A percentile compares a stretch with the other conserved stretches of the same genome.
phyloP scores from a whole-genome alignment of 1,139 yeast species.

The Candida pseudoviswanathii region DNA sequence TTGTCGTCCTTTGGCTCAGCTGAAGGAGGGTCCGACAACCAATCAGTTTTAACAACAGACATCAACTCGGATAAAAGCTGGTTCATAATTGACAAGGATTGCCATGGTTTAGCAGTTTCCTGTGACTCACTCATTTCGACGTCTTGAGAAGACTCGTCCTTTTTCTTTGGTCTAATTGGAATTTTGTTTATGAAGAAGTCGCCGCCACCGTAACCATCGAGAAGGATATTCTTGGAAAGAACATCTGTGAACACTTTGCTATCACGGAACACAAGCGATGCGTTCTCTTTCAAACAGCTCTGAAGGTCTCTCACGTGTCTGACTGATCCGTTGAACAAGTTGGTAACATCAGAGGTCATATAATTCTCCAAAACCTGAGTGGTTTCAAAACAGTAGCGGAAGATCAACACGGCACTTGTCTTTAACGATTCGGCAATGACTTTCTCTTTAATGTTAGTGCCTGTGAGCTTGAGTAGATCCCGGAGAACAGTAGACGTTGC shows the following conservation, averaged over 20 bases:
- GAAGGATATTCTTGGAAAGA: constrained; percentile 49
- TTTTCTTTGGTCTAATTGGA: constrained; percentile 20
- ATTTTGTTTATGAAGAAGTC: constrained; percentile 20
- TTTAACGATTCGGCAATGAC: constrained; percentile 15
- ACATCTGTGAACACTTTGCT: constrained; percentile 58
- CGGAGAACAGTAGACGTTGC: constrained; percentile 41
- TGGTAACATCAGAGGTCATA: constrained; percentile 51
- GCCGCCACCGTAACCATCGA: constrained; percentile 48
- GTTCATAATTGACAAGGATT: constrained; percentile 63
- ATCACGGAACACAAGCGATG: constrained; percentile 60
- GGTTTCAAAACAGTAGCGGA: constrained; percentile 74
- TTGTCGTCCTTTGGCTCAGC: constrained; percentile 19
- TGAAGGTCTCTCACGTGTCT: constrained; percentile 48
- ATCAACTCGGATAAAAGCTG: constrained; percentile 65
- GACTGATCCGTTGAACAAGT: constrained; percentile 28
- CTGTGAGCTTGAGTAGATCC: constrained; percentile 18
- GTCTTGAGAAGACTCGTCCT: constrained; percentile 25
- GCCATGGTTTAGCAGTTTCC: constrained; percentile 15
- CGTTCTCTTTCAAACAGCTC: constrained; percentile 54
- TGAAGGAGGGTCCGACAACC: constrained; percentile 40
- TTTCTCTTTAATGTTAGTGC: constrained; percentile 9
- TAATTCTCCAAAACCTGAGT: constrained; percentile 48
- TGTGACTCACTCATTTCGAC: constrained; percentile 30
- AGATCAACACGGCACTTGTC: constrained; percentile 38
- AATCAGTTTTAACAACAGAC: constrained; percentile 53